Evolutionary conservation across 805 yeast species (phyloP).

Genomic region (Hanseniaspora thailandica): DNA sequence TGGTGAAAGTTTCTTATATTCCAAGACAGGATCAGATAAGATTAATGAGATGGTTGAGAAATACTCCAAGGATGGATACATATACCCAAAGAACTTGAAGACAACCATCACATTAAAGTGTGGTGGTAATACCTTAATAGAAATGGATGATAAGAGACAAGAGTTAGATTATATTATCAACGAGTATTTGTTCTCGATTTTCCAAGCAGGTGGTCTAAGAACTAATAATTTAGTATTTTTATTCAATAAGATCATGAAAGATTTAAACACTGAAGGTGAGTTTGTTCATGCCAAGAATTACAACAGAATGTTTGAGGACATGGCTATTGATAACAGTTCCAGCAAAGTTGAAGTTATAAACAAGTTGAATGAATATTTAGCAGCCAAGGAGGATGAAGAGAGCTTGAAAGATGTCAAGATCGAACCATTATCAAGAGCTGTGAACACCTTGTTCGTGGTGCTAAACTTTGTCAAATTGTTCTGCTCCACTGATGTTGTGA

Average conservation of each 20-base stretch:
- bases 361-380: neutral
- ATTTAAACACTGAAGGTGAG: neutral
- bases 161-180: conserved; percentile 24
- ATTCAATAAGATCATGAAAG: conserved; percentile 1
- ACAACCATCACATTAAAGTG: conserved; percentile 25
- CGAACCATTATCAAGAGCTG: conserved; percentile 3
- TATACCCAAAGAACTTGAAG: conserved; percentile 17
- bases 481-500: conserved; percentile 8
- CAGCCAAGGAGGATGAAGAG: neutral
- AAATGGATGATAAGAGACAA: conserved; percentile 24
- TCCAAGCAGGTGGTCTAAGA: conserved; percentile 8
- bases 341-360: neutral
- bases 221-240: neutral
- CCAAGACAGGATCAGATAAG: conserved; percentile 17
- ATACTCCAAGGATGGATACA: neutral
- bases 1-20: conserved; percentile 26
- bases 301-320: conserved; percentile 4
- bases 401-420: neutral
- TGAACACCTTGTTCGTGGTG: conserved; percentile 12
- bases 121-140: conserved; percentile 26
- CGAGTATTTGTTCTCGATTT: conserved; percentile 17
- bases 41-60: conserved; percentile 9
- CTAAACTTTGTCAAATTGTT: conserved; percentile 8
- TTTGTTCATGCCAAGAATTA: neutral
- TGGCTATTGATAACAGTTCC: neutral